These are phyloP conservation scores for Coemansia sp. DNA, from an alignment of 192 early-diverging fungal genomes.

Conservation along the genomic window DNA sequence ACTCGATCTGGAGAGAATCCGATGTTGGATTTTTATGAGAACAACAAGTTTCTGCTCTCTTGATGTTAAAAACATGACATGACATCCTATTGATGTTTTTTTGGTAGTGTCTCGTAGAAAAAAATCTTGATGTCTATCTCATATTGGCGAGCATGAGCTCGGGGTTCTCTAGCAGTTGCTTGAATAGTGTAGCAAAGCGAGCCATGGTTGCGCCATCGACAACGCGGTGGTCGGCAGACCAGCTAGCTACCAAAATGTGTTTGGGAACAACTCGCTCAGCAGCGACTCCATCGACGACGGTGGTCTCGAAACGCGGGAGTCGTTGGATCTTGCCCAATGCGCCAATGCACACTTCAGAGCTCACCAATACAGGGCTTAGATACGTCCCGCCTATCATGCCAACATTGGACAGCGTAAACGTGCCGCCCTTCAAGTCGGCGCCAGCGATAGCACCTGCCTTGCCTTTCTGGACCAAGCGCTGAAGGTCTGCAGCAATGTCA, in stretches of 20 bases:
- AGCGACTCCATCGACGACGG: conserved; percentile 32
- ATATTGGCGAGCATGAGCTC: conserved; percentile 68
- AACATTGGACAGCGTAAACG: conserved; percentile 91
- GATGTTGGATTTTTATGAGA: conserved; percentile 93
- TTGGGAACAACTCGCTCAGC: conserved; percentile 71
- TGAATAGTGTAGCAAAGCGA: conserved; percentile 84
- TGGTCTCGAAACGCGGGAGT: conserved; percentile 71
- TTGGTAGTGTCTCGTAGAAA: background rate
- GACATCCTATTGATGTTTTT: background rate
- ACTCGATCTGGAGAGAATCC: conserved; percentile 92
- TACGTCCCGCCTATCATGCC: conserved; percentile 92
- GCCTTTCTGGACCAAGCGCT: conserved; percentile 66
- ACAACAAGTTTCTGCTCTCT: conserved; percentile 67
- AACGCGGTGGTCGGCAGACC: conserved; percentile 94
- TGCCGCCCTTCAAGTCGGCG: conserved; percentile 78
- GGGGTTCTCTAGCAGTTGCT: conserved; percentile 82
- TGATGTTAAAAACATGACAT: background rate
- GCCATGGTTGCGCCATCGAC: conserved; percentile 96
- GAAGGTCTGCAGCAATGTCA: conserved; percentile 85
- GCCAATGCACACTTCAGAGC: conserved; percentile 84
- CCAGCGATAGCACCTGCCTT: conserved; percentile 59
- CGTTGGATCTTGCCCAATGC: conserved; percentile 82
- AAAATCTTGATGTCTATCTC: conserved; percentile 9
- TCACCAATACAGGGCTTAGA: conserved; percentile 85
- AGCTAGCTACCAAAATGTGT: conserved; percentile 77